phyloP scores from a whole-genome alignment of 495 filamentous ascomycete genomes.

The Penicillium ucsense region DNA sequence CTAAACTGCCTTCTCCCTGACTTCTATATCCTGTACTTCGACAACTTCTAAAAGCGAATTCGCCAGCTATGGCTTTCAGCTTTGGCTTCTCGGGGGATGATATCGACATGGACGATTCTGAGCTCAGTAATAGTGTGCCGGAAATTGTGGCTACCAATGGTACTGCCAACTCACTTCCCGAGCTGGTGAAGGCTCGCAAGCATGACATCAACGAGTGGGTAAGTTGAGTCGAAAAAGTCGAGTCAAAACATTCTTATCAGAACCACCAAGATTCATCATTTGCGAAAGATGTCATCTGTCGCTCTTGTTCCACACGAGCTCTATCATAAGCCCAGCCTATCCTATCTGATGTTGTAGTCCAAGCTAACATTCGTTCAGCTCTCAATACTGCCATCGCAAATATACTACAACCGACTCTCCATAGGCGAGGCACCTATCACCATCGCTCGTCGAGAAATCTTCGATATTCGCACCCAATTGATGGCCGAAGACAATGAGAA shows the following conservation, averaged over 20 bases:
- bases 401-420: conserved; percentile 58
- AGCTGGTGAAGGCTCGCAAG: conserved; percentile 24
- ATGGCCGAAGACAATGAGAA: conserved; percentile 70
- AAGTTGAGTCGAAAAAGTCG: conserved; percentile 7
- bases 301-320: too few relatives aligned
- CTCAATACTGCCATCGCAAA: conserved; percentile 61
- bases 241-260: too few relatives aligned
- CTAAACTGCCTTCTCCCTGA: too few relatives aligned
- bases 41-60: too few relatives aligned
- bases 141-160: conserved; percentile 4
- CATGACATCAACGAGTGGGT: conserved; percentile 41
- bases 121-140: conserved; percentile 15
- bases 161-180: conserved; percentile 15
- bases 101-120: conserved; percentile 55
- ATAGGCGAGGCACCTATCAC: conserved; percentile 38
- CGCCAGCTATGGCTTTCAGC: conserved; percentile 43
- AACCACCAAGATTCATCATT: too few relatives aligned
- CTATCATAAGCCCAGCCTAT: too few relatives aligned
- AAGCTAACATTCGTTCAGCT: conserved; percentile 47
- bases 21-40: too few relatives aligned
- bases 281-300: too few relatives aligned
- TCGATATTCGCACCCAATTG: conserved; percentile 86
- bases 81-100: conserved; percentile 82
- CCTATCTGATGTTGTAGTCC: background rate
- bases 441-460: conserved; percentile 79